Percentiles rank a stretch among this genome's conserved stretches.
These are phyloP conservation scores for Botrytis byssoidea DNA, from an alignment of 2,329 filamentous ascomycete species.

Conservation along the genomic window DNA sequence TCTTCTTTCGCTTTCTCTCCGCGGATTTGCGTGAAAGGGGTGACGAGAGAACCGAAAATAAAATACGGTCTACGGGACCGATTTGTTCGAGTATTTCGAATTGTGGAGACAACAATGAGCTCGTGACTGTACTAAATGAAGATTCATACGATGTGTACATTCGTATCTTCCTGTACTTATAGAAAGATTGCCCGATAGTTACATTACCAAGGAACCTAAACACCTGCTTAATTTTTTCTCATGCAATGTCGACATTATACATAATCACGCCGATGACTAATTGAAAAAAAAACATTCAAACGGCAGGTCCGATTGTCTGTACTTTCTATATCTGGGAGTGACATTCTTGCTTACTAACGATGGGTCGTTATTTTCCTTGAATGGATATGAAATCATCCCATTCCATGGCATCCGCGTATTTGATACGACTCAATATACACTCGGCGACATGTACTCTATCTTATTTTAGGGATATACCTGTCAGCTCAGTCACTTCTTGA, in stretches of 20 bases:
- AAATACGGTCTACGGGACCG: neutral
- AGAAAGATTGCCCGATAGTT: neutral
- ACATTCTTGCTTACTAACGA: neutral
- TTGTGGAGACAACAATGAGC: slow-evolving; percentile 8
- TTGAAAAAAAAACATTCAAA: neutral
- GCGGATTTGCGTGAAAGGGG: too few relatives aligned
- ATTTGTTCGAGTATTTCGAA: neutral
- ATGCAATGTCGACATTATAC: neutral
- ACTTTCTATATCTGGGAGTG: neutral
- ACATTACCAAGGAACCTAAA: neutral
- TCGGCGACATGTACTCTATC: neutral
- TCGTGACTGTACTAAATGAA: neutral
- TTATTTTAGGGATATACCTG: neutral
- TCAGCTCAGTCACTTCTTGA: neutral
- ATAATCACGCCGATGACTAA: neutral
- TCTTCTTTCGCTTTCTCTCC: neutral
- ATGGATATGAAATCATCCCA: neutral
- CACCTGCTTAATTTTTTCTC: neutral
- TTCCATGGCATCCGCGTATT: neutral
- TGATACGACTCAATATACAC: neutral
- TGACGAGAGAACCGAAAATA: neutral
- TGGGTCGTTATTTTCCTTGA: neutral
- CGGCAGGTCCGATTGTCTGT: neutral
- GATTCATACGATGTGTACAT: slow-evolving; percentile 2
- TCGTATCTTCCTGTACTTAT: neutral